Evolutionary conservation across 2,329 filamentous ascomycete genomes (phyloP).

Genomic region (Verticillium isaacii): DNA sequence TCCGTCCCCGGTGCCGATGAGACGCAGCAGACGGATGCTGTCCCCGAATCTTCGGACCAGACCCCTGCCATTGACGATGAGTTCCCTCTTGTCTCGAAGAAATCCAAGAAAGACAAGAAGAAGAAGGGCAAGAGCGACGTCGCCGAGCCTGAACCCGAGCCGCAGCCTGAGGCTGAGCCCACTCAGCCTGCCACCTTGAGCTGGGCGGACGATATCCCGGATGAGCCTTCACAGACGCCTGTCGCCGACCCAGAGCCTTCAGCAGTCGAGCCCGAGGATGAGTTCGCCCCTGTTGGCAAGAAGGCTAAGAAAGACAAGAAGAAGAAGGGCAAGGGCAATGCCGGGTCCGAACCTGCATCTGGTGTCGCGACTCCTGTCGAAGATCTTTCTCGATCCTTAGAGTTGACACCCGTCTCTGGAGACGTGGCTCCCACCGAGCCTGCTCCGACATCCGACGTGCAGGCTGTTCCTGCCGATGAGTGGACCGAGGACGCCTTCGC

Average conservation of each 20-base stretch:
- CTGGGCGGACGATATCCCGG: slow-evolving; percentile 16
- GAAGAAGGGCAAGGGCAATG: slow-evolving; percentile 11
- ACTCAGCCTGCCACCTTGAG: not conserved
- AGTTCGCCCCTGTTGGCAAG: slow-evolving; percentile 16
- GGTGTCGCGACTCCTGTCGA: slow-evolving; percentile 4
- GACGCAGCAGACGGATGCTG: not conserved
- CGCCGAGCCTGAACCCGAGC: slow-evolving; percentile 10
- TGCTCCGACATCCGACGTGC: not conserved
- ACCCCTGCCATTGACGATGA: slow-evolving; percentile 14
- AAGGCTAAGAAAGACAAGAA: slow-evolving; percentile 19
- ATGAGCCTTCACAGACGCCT: slow-evolving; percentile 18
- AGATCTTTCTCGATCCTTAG: slow-evolving; percentile 1
- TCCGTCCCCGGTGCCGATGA: not conserved
- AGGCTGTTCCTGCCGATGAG: slow-evolving; percentile 2
- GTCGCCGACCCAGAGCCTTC: slow-evolving; percentile 1
- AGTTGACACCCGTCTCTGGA: slow-evolving; percentile 5
- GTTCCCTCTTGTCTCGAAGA: slow-evolving; percentile 5
- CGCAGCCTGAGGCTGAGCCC: not conserved
- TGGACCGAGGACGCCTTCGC: slow-evolving; percentile 3
- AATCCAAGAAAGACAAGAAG: slow-evolving; percentile 9
- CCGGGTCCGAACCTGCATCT: slow-evolving; percentile 2
- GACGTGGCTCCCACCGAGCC: not conserved
- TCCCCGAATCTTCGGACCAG: not conserved
- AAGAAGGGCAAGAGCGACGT: slow-evolving; percentile 16
- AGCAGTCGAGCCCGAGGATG: slow-evolving; percentile 11